Percentiles rank a stretch among this genome's conserved stretches.
Conservation (phyloP, 768 basidiomycete genomes). For the Strobilomyces confusus region DNA sequence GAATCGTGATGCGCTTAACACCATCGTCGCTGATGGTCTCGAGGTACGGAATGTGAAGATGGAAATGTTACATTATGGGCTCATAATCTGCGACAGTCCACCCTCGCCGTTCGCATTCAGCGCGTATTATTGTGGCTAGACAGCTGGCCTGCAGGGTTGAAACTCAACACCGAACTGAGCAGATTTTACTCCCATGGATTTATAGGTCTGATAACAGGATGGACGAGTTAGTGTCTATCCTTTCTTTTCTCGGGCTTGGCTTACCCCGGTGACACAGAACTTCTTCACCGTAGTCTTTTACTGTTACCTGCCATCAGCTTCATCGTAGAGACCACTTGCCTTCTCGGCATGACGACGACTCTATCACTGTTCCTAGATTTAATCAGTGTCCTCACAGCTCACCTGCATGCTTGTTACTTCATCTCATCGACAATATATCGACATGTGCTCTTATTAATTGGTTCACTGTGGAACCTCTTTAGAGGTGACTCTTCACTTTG, state of each 20-base stretch:
- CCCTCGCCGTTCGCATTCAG: constrained; percentile 37
- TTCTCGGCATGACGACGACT: constrained; percentile 57
- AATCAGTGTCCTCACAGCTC: constrained; percentile 61
- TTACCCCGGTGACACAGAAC: constrained; percentile 8
- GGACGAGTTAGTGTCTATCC: constrained; percentile 59
- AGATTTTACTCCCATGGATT: constrained; percentile 76
- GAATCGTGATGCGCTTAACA: constrained; percentile 50
- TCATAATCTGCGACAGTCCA: constrained; percentile 12
- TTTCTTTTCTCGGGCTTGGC: neutral
- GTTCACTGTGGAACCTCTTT: constrained; percentile 85
- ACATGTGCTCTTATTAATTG: constrained; percentile 51
- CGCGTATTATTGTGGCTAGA: constrained; percentile 76
- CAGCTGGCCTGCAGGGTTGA: constrained; percentile 93
- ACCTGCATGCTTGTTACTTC: constrained; percentile 68
- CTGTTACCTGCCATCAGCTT: constrained; percentile 25
- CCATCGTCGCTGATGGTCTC: constrained; percentile 31
- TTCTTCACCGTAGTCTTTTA: constrained; percentile 21
- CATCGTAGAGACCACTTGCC: constrained; percentile 34
- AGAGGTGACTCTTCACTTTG: constrained; percentile 50
- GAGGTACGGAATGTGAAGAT: constrained; percentile 34
- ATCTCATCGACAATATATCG: constrained; percentile 59
- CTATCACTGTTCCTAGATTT: constrained; percentile 66
- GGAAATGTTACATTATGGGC: neutral
- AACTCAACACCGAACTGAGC: constrained; percentile 94
- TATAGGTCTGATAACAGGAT: constrained; percentile 57